A percentile compares a stretch with the other conserved stretches of the same genome.
Conservation (phyloP, 371 early-diverging fungal genomes). For the Umbelopsis sp. region DNA sequence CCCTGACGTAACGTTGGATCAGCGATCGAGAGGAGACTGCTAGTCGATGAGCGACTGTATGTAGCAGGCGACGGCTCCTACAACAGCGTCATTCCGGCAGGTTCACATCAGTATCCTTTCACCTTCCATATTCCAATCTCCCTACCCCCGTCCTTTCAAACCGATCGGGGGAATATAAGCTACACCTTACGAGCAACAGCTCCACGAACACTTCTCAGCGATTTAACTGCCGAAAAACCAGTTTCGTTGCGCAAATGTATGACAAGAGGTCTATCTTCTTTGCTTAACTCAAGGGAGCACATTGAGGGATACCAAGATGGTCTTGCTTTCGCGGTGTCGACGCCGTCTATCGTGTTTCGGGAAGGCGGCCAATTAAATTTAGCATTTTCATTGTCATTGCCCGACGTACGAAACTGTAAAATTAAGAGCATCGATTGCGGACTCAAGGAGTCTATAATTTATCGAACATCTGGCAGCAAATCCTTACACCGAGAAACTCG, state of each 20-base stretch:
- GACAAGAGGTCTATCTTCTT: not conserved
- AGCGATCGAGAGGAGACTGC: not conserved
- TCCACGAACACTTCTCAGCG: not conserved
- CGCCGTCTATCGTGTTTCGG: not conserved
- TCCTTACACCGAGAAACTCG: not conserved
- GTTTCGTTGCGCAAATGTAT: not conserved
- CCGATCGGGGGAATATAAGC: not conserved
- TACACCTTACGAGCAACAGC: slow-evolving; percentile 2
- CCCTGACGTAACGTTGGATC: too few relatives aligned
- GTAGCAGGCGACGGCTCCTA: not conserved
- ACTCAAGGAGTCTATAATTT: not conserved
- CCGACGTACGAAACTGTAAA: not conserved
- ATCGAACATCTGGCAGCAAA: slow-evolving; percentile 4
- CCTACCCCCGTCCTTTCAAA: not conserved
- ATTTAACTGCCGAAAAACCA: not conserved
- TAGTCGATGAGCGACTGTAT: not conserved
- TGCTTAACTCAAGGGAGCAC: not conserved
- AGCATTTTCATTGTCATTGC: not conserved
- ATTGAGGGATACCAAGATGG: slow-evolving; percentile 3
- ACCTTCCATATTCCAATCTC: not conserved
- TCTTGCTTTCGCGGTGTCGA: not conserved
- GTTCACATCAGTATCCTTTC: slow-evolving; percentile 1
- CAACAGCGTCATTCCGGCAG: not conserved
- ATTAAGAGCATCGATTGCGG: slow-evolving; percentile 2
- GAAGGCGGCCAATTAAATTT: slow-evolving; percentile 1